A percentile compares a stretch with the other conserved stretches of the same genome.
phyloP scores from a whole-genome alignment of 176 grass and related monocot genomes.

The Themeda triandra region DNA sequence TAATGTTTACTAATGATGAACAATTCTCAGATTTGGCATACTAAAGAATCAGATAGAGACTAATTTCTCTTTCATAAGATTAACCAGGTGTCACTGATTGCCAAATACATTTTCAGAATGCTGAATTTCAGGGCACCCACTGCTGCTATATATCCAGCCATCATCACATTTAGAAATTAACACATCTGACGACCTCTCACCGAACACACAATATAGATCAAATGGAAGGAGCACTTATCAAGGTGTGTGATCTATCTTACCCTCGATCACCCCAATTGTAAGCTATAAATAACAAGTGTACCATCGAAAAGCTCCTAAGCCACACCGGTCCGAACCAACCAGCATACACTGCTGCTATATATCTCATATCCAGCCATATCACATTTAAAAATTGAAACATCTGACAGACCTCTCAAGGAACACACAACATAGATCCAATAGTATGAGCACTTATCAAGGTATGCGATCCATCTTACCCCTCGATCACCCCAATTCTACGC shows the following conservation, averaged over 20 bases:
- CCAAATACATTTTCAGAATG: neutral
- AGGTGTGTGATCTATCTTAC: neutral
- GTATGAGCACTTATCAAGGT: neutral
- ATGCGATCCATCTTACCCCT: neutral
- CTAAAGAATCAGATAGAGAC: neutral
- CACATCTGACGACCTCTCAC: neutral
- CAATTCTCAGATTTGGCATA: neutral
- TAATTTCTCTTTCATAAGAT: neutral
- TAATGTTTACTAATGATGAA: neutral
- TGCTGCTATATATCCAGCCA: neutral
- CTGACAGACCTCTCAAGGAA: neutral
- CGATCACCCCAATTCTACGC: neutral
- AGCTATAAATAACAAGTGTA: neutral
- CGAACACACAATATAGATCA: neutral
- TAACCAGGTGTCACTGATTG: neutral
- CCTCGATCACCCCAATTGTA: neutral
- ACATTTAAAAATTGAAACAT: neutral
- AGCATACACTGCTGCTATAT: no score
- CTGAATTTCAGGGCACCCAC: neutral
- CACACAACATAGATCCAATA: neutral
- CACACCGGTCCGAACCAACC: neutral
- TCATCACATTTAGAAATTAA: neutral
- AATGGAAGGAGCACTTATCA: neutral
- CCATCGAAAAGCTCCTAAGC: neutral
- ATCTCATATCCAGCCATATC: no score